Evolutionary conservation across 2,329 filamentous ascomycete species (phyloP).

Genomic region (Pseudopyrenochaeta lycopersici): DNA sequence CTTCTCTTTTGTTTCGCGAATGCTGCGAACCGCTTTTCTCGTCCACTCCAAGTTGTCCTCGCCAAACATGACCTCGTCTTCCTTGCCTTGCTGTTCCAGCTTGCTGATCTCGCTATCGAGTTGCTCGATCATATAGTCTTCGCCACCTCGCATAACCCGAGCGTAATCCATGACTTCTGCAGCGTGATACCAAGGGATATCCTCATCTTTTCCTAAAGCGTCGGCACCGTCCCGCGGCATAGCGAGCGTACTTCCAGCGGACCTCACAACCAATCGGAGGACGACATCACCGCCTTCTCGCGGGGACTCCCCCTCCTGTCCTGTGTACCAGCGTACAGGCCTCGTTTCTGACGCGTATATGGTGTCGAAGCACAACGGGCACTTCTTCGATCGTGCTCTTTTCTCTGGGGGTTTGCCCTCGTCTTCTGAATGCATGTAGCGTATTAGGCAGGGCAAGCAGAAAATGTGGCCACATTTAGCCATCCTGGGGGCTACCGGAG

Average conservation of each 20-base stretch:
- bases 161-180: conserved; percentile 95
- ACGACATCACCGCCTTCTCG: conserved; percentile 89
- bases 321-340: conserved; percentile 89
- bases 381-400: conserved; percentile 87
- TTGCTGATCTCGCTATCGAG: conserved; percentile 81
- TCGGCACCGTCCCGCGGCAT: conserved; percentile 85
- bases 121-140: conserved; percentile 84
- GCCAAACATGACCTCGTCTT: conserved; percentile 90
- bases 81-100: conserved; percentile 78
- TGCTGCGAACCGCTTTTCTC: conserved; percentile 78
- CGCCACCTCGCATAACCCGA: conserved; percentile 91
- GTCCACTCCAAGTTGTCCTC: conserved; percentile 90
- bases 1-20: conserved; percentile 80
- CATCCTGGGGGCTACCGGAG: conserved; percentile 94
- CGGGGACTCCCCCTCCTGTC: conserved; percentile 83
- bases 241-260: conserved; percentile 82
- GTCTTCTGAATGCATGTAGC: conserved; percentile 90
- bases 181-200: conserved; percentile 94
- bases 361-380: conserved; percentile 92
- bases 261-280: conserved; percentile 82
- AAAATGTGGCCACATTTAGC: conserved; percentile 97
- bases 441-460: conserved; percentile 89
- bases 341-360: conserved; percentile 92
- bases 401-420: conserved; percentile 70
- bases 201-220: conserved; percentile 71